Evolutionary conservation across 345 rosid species (phyloP).

Genomic region (Punica granatum): DNA sequence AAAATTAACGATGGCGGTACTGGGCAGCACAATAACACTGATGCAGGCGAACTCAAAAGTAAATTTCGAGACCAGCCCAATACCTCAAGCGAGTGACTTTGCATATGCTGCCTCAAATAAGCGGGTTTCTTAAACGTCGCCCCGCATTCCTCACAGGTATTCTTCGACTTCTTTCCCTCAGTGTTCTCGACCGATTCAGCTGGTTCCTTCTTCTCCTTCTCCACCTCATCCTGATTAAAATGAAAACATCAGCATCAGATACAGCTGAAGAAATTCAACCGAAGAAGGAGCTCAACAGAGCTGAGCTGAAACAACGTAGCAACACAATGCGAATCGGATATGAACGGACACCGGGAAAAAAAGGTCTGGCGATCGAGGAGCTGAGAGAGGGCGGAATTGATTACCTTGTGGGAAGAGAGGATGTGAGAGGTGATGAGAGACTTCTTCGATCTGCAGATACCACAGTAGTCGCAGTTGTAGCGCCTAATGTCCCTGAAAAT

Average conservation of each 20-base stretch:
- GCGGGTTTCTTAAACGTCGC: slow-evolving; percentile 75
- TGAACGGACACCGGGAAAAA: no score
- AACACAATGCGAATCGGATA: background rate
- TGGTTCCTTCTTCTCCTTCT: slow-evolving; percentile 20
- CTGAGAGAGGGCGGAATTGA: slow-evolving; percentile 1
- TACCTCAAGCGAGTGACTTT: slow-evolving; percentile 78
- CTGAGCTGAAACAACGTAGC: background rate
- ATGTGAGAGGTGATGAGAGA: slow-evolving; percentile 61
- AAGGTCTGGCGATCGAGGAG: background rate
- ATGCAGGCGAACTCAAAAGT: background rate
- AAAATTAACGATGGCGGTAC: background rate
- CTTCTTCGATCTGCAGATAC: slow-evolving; percentile 82
- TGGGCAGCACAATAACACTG: background rate
- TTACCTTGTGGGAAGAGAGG: slow-evolving; percentile 48
- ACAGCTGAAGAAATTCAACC: background rate
- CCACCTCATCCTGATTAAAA: slow-evolving; percentile 33
- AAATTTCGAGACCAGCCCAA: background rate
- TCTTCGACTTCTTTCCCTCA: slow-evolving; percentile 18
- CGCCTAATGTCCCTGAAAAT: slow-evolving; percentile 51
- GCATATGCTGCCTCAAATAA: slow-evolving; percentile 74
- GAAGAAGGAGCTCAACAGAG: background rate
- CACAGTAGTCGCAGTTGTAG: slow-evolving; percentile 70
- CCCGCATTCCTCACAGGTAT: slow-evolving; percentile 56
- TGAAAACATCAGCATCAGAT: background rate
- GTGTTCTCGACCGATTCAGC: slow-evolving; percentile 11